Base-by-base conservation (phyloP, 768 basidiomycete species). In the Leccinum disarticulatum region DNA sequence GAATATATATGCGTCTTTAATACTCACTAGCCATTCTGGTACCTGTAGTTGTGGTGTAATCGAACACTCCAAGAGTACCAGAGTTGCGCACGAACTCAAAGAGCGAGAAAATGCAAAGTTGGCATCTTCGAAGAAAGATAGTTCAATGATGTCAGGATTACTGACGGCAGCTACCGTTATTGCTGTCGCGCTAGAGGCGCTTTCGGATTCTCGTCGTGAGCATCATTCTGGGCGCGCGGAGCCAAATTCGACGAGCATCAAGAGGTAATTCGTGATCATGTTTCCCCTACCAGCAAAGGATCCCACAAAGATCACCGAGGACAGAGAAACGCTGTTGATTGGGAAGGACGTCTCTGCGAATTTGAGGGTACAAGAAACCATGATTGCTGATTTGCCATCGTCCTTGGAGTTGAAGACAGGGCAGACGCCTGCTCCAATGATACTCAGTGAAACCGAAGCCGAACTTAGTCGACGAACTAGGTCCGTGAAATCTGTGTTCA, bases 121-220 rank as follows among this genome's bases (percentile, higher is more conserved):
- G 13, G 7, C 11, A 25, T 22, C 56, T 35, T 35, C 62, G 1
- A 60, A 61, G 38, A 30, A 61, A 33, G 65, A 31, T 13, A 48
- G 52, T 49, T 67, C 63, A 14, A 6, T 59, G 6, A 30, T 62
- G 11, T 64, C 68, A 28, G 27, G 54, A 13, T 5, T 58, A 28
- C 52, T 70, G 4, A 59, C 61, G 4, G 4, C 56, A 6, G 68
- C 59, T 0, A 50, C 41, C 3, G n/a, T 68, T n/a, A 58, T 58
- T 2, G 60, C 68, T 7, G 43, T 49, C 22, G 63, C 60, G 0
- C 48, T 51, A 4, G 65, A 62, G 47, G 61, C 68, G 15, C 52
- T 35, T 14, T 1, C 62, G 5, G 62, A 61, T 17, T 41, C 38
- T 4, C 57, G 46, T 31, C 52, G 46, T 14, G 55, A 67, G 54